These are phyloP conservation scores for Candida mesenterica DNA, from an alignment of 1,139 yeast genomes.

Conservation along the genomic window DNA sequence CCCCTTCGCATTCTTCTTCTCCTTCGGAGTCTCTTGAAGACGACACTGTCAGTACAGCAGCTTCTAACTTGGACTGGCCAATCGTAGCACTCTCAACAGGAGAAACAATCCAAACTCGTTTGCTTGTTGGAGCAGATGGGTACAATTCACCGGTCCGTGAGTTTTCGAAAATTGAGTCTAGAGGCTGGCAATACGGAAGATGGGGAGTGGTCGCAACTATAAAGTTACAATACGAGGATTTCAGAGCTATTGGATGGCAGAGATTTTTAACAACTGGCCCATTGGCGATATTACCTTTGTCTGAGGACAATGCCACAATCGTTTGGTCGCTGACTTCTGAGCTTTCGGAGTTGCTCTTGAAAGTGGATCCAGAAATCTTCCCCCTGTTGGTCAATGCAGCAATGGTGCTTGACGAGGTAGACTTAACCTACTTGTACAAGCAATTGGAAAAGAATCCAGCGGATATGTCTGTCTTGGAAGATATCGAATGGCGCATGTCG, in stretches of 20 bases:
- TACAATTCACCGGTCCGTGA: slow-evolving; percentile 89
- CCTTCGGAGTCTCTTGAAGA: slow-evolving; percentile 4
- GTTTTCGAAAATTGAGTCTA: slow-evolving; percentile 75
- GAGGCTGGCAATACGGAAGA: slow-evolving; percentile 90
- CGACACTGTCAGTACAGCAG: slow-evolving; percentile 15
- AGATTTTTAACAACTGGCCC: slow-evolving; percentile 92
- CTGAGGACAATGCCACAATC: slow-evolving; percentile 79
- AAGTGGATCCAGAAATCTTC: slow-evolving; percentile 61
- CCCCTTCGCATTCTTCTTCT: slow-evolving; percentile 13
- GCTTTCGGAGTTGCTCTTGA: slow-evolving; percentile 59
- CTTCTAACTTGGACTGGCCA: slow-evolving; percentile 66
- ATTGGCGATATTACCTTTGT: slow-evolving; percentile 83
- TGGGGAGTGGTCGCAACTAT: slow-evolving; percentile 92
- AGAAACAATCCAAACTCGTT: slow-evolving; percentile 58
- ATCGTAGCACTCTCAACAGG: slow-evolving; percentile 69
- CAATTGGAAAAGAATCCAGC: slow-evolving; percentile 33
- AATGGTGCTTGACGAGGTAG: slow-evolving; percentile 59
- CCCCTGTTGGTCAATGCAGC: slow-evolving; percentile 81
- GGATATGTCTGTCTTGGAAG: slow-evolving; percentile 56
- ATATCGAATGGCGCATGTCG: slow-evolving; percentile 70
- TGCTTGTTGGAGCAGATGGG: slow-evolving; percentile 94
- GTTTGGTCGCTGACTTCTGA: slow-evolving; percentile 93
- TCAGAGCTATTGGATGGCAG: slow-evolving; percentile 83
- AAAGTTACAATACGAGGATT: slow-evolving; percentile 69
- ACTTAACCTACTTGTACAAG: slow-evolving; percentile 38